phyloP scores from a whole-genome alignment of 2,329 filamentous ascomycete genomes.

The Colletotrichum lini region DNA sequence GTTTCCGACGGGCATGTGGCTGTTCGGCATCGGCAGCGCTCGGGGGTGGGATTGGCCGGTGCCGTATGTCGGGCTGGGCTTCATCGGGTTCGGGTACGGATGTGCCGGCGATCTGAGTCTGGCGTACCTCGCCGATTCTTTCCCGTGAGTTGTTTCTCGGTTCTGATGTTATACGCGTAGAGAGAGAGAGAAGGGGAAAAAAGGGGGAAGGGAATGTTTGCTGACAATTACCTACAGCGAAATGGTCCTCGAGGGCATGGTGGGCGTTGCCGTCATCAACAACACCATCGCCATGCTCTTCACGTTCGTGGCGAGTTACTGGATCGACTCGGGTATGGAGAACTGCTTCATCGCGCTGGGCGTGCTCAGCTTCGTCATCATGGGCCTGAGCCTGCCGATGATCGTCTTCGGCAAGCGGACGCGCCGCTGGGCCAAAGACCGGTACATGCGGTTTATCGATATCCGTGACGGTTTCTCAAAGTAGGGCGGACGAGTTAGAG shows the following conservation, averaged over 20 bases:
- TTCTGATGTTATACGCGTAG: no score
- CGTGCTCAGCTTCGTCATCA: slow-evolving; percentile 64
- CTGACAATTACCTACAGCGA: slow-evolving; percentile 48
- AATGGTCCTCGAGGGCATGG: slow-evolving; percentile 71
- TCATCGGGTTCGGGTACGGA: slow-evolving; percentile 73
- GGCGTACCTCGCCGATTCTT: slow-evolving; percentile 69
- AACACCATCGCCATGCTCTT: slow-evolving; percentile 69
- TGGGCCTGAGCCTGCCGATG: slow-evolving; percentile 68
- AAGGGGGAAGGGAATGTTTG: not conserved
- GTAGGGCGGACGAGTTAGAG: not conserved
- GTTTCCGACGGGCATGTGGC: slow-evolving; percentile 65
- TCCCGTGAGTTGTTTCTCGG: slow-evolving; percentile 52
- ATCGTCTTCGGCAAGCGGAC: slow-evolving; percentile 66
- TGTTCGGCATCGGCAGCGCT: slow-evolving; percentile 67
- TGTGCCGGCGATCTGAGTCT: slow-evolving; percentile 70
- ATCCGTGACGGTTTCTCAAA: slow-evolving; percentile 58
- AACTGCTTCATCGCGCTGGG: slow-evolving; percentile 67
- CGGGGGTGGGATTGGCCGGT: slow-evolving; percentile 67
- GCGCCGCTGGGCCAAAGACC: slow-evolving; percentile 61
- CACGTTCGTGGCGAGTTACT: slow-evolving; percentile 65
- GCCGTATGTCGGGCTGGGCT: slow-evolving; percentile 68
- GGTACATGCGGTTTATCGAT: slow-evolving; percentile 62
- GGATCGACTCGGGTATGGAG: slow-evolving; percentile 62
- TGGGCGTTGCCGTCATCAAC: slow-evolving; percentile 70
- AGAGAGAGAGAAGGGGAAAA: not conserved